Evolutionary conservation across 129 eudicot genomes (phyloP).

Genomic region (Flaveria brownii): DNA sequence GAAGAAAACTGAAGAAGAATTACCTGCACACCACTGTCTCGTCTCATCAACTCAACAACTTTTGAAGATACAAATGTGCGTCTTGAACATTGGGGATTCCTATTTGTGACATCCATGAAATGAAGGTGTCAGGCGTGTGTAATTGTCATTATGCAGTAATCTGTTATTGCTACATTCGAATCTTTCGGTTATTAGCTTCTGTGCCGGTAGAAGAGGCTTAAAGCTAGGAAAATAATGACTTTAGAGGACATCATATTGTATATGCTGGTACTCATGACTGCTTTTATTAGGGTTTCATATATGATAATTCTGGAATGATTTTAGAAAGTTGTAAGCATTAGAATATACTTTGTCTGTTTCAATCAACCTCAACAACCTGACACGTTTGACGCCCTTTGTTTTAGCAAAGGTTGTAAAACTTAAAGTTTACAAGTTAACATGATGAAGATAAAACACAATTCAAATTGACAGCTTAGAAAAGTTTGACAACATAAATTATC

Average conservation of each 20-base stretch:
- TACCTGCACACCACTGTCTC: conserved; percentile 36
- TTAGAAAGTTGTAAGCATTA: not conserved
- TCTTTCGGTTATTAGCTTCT: conserved; percentile 16
- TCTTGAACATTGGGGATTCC: not conserved
- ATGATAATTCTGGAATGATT: not conserved
- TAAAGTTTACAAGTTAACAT: no score
- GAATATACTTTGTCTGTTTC: not conserved
- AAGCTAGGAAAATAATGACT: conserved; percentile 16
- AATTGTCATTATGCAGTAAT: not conserved
- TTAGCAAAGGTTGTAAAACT: no score
- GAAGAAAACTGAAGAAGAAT: conserved; percentile 77
- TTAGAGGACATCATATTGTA: not conserved
- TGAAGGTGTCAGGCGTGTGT: conserved; percentile 20
- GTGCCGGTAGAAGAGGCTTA: conserved; percentile 23
- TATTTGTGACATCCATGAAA: conserved; percentile 14
- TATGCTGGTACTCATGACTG: not conserved
- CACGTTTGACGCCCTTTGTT: no score
- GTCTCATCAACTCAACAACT: conserved; percentile 27
- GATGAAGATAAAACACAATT: no score
- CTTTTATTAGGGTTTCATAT: no score
- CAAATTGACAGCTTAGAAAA: no score
- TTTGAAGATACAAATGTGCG: conserved; percentile 26
- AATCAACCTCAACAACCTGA: not conserved
- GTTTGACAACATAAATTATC: no score
- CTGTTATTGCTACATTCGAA: conserved; percentile 13